Evolutionary conservation across 306 rosid species (phyloP).

Genomic region (Benincasa hispida): DNA sequence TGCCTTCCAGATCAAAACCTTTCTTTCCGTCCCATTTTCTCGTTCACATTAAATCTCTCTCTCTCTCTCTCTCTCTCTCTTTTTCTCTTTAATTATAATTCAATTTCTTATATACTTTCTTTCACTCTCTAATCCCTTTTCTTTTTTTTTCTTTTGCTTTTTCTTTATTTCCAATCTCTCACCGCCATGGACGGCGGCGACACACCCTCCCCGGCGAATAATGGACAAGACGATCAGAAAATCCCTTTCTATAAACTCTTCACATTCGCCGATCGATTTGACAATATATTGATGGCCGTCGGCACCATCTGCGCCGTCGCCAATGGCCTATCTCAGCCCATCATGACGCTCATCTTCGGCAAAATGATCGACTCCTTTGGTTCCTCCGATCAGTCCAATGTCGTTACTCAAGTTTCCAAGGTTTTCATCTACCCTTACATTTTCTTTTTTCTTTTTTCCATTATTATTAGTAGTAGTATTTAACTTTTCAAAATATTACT

Average conservation of each 20-base stretch:
- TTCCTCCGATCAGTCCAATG: slow-evolving; percentile 9
- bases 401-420: slow-evolving; percentile 36
- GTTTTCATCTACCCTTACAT: slow-evolving; percentile 2
- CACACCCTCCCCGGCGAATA: background rate
- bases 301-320: slow-evolving; percentile 40
- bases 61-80: too few relatives aligned
- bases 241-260: slow-evolving; percentile 55
- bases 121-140: too few relatives aligned
- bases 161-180: background rate
- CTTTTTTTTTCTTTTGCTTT: background rate
- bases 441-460: background rate
- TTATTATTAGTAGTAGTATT: too few relatives aligned
- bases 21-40: background rate
- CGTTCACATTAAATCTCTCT: background rate
- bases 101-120: too few relatives aligned
- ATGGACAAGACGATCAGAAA: slow-evolving; percentile 9
- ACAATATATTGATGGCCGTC: slow-evolving; percentile 34
- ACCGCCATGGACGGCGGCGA: background rate
- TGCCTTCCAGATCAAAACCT: background rate
- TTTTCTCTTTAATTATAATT: too few relatives aligned
- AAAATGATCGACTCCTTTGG: slow-evolving; percentile 50
- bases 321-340: slow-evolving; percentile 53
- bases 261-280: slow-evolving; percentile 47
- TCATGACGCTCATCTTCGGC: slow-evolving; percentile 59
- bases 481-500: too few relatives aligned